Base-by-base conservation (phyloP, 2,329 filamentous ascomycete species). In the Fusarium brevicatenulatum region DNA sequence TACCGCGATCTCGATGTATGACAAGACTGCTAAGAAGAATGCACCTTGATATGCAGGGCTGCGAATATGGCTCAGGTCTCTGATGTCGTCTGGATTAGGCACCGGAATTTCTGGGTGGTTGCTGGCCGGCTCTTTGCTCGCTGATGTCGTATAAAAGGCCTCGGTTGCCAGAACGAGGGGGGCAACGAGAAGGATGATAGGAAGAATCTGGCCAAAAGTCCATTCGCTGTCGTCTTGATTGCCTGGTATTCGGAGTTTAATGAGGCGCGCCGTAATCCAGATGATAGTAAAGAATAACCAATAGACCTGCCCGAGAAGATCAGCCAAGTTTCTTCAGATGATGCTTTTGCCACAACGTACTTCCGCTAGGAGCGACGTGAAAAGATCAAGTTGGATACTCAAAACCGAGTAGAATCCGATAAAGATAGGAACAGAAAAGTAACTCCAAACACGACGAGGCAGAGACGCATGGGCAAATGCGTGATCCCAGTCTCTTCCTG, bases 201-300 rank as follows among this genome's bases (percentile, higher is more conserved):
- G 65, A 4, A 70, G 40, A 19, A 57, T 1, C 18, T 70, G 65
- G 0, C 68, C 65, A n/a, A 70, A 70, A 0, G 40, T 53, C 68
- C 59, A 70, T 12, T 68, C 7, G 13, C 25, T 37, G 2, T 66
- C 64, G 1, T 65, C 65, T 11, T 16, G 18, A 1, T 32, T 11
- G 2, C 54, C n/a, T 0, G 9, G 2, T 2, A 6, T 1, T n/a
- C 68, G 49, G 7, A 37, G 34, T 7, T 36, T 30, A 1, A 43
- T 1, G 3, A 53, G 37, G 4, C 39, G 55, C 1, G 21, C 13
- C 2, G 50, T 59, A 34, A 36, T 44, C 49, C 46, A 65, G 2
- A 37, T 6, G 2, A 43, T 39, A 4, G 52, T 50, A 2, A 70
- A 58, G 0, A 57, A 19, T 7, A 70, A 1, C 57, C 57, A 70